Evolutionary conservation across 768 basidiomycete genomes (phyloP).

Genomic region (Clavaria fumosa): DNA sequence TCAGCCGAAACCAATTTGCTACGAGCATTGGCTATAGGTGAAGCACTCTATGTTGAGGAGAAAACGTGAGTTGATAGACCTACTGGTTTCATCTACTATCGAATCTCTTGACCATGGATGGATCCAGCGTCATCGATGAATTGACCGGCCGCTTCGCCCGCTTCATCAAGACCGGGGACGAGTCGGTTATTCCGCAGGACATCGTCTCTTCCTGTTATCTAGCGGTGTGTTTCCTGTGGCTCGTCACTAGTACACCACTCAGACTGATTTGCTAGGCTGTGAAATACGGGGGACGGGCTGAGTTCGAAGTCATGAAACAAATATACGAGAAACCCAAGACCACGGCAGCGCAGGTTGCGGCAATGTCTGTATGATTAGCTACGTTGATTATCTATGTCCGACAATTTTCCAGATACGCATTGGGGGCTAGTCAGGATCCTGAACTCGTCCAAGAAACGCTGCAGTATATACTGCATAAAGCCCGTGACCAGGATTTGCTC

Average conservation of each 20-base stretch:
- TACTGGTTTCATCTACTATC: too few species aligned
- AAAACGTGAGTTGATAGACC: conserved; percentile 14
- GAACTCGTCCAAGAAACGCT: conserved; percentile 48
- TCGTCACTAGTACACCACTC: not conserved
- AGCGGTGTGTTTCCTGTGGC: not conserved
- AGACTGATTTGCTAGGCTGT: conserved; percentile 32
- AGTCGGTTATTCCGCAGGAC: conserved; percentile 69
- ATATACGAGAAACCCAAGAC: conserved; percentile 62
- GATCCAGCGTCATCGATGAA: conserved; percentile 60
- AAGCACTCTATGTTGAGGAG: conserved; percentile 24
- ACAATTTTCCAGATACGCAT: conserved; percentile 32
- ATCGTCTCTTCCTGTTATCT: too few species aligned
- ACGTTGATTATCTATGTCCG: not conserved
- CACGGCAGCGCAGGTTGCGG: conserved; percentile 54
- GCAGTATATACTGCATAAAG: conserved; percentile 36
- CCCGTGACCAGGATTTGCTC: conserved; percentile 44
- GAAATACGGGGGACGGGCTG: conserved; percentile 52
- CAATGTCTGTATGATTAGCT: conserved; percentile 40
- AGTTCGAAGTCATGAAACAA: conserved; percentile 57
- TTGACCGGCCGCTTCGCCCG: conserved; percentile 53
- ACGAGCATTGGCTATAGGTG: conserved; percentile 54
- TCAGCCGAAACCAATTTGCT: conserved; percentile 52
- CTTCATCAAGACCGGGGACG: conserved; percentile 58
- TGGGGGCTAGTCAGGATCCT: conserved; percentile 44
- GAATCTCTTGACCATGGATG: too few species aligned